Conservation (phyloP, 129 eudicot species). For the Mikania micrantha region DNA sequence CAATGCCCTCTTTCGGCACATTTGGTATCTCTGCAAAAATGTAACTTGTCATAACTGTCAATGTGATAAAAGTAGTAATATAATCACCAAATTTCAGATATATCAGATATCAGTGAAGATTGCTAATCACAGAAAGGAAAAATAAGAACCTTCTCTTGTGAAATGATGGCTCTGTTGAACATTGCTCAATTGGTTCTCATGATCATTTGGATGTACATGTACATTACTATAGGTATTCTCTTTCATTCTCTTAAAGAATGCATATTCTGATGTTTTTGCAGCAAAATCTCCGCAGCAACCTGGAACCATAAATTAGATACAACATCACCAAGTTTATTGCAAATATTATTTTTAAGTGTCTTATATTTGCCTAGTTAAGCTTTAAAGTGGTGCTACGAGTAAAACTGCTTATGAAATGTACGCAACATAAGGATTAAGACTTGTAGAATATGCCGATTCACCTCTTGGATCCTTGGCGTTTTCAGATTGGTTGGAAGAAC, state of each 20-base stretch:
- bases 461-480: conserved; percentile 23
- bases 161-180: conserved; percentile 11
- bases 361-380: neutral
- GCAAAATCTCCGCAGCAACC: conserved; percentile 37
- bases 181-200: conserved; percentile 19
- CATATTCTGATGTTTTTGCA: conserved; percentile 74
- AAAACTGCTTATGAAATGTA: neutral
- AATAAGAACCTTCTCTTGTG: conserved; percentile 22
- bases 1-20: conserved; percentile 13
- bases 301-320: neutral
- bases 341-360: neutral
- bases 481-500: conserved; percentile 26
- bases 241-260: conserved; percentile 63
- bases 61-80: neutral
- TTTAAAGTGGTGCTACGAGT: neutral
- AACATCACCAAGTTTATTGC: neutral
- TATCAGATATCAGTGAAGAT: neutral
- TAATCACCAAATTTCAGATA: neutral
- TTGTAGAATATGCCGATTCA: conserved; percentile 7
- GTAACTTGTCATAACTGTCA: neutral
- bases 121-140: neutral
- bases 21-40: conserved; percentile 31
- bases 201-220: conserved; percentile 13
- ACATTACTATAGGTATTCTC: conserved; percentile 13
- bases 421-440: neutral